phyloP scores from a whole-genome alignment of 352 stramenopile species.

The Plasmopara muralis region DNA sequence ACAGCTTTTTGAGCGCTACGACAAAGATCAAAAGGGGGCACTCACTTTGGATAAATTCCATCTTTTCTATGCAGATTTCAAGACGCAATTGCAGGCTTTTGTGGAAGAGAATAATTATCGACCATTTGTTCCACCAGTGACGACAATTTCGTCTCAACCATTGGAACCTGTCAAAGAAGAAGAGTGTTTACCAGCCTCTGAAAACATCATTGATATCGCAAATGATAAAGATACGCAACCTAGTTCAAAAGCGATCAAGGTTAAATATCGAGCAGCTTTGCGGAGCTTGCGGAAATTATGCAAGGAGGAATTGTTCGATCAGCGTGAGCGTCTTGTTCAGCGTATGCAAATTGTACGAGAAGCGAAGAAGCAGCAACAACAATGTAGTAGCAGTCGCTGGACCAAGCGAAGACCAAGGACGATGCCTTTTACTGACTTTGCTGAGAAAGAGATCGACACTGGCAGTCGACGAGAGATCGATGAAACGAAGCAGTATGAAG shows the following conservation, averaged over 20 bases:
- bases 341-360: constrained; percentile 26
- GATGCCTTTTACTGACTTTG: constrained; percentile 9
- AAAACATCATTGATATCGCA: constrained; percentile 5
- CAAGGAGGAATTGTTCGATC: constrained; percentile 44
- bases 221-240: background rate
- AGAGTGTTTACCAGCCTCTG: constrained; percentile 4
- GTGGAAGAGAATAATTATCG: constrained; percentile 53
- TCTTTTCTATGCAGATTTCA: constrained; percentile 69
- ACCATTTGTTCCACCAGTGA: background rate
- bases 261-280: constrained; percentile 36
- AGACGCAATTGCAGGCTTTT: constrained; percentile 52
- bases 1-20: constrained; percentile 79
- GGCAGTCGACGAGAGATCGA: background rate
- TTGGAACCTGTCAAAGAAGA: constrained; percentile 15
- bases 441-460: constrained; percentile 2
- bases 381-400: constrained; percentile 4
- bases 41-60: constrained; percentile 64
- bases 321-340: constrained; percentile 36
- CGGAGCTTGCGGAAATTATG: constrained; percentile 59
- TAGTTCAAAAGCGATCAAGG: constrained; percentile 14
- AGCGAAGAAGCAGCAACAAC: constrained; percentile 21
- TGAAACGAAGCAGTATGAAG: constrained; percentile 30
- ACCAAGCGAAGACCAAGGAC: constrained; percentile 6
- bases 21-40: constrained; percentile 46
- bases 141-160: constrained; percentile 1